Conservation (phyloP, 2,329 filamentous ascomycete genomes). For the Hypomyces perniciosus region DNA sequence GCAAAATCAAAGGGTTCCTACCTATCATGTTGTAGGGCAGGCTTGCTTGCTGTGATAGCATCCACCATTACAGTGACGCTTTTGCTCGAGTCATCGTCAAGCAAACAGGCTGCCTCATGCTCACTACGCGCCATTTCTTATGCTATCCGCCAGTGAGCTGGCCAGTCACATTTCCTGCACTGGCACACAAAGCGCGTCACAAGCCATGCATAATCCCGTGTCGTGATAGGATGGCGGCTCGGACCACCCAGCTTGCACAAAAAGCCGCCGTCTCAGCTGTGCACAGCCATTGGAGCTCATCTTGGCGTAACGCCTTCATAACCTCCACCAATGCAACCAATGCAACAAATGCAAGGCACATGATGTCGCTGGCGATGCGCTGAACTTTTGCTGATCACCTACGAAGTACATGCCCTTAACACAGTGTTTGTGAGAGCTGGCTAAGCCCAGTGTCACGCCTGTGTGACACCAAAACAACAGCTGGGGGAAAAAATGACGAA, state of each 20-base stretch:
- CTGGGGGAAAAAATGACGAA: neutral
- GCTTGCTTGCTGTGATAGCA: slow-evolving; percentile 3
- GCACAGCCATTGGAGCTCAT: slow-evolving; percentile 13
- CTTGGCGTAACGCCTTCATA: slow-evolving; percentile 12
- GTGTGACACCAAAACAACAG: slow-evolving; percentile 3
- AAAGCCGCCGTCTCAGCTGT: slow-evolving; percentile 13
- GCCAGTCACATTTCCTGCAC: slow-evolving; percentile 15
- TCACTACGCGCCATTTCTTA: slow-evolving; percentile 14
- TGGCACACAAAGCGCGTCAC: slow-evolving; percentile 30
- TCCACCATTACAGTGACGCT: slow-evolving; percentile 2
- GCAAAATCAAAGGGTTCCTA: neutral
- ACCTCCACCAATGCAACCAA: no score
- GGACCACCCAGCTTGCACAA: slow-evolving; percentile 20
- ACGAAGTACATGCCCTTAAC: no score
- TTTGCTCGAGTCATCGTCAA: neutral
- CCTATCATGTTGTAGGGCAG: slow-evolving; percentile 1
- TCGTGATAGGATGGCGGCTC: slow-evolving; percentile 24
- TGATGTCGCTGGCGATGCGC: slow-evolving; percentile 11
- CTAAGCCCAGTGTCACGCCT: slow-evolving; percentile 4
- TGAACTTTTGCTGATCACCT: neutral
- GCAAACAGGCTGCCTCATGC: slow-evolving; percentile 7
- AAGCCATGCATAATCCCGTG: slow-evolving; percentile 30
- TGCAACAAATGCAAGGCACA: slow-evolving; percentile 19
- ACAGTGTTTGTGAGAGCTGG: slow-evolving; percentile 5
- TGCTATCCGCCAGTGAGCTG: slow-evolving; percentile 13